Evolutionary conservation across 805 yeast species (phyloP).

Genomic region (Ogataea pini): DNA sequence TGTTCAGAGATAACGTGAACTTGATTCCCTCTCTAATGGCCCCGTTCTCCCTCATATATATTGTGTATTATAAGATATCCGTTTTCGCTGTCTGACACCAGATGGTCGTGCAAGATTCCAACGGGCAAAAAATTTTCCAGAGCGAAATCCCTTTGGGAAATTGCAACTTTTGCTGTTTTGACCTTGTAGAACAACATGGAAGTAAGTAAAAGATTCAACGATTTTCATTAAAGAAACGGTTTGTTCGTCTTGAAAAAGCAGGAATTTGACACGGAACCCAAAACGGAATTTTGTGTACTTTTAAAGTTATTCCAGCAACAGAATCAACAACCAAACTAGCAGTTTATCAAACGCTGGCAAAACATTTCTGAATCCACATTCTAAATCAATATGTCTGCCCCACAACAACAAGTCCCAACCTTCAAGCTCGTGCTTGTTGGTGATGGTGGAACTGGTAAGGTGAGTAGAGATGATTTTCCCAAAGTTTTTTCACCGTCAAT

Average conservation of each 20-base stretch:
- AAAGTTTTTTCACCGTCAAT: too few relatives aligned
- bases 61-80: too few relatives aligned
- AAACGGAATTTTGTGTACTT: slow-evolving; percentile 2
- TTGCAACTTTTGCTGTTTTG: slow-evolving; percentile 9
- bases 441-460: slow-evolving; percentile 99
- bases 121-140: slow-evolving; percentile 10
- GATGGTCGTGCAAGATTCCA: slow-evolving; percentile 5
- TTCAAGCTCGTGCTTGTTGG: slow-evolving; percentile 99
- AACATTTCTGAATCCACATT: neutral
- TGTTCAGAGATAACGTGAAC: slow-evolving; percentile 10
- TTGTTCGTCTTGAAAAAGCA: neutral
- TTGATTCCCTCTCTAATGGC: too few relatives aligned
- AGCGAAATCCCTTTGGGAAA: slow-evolving; percentile 8
- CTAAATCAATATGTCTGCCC: slow-evolving; percentile 63
- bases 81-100: neutral
- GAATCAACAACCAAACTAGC: neutral
- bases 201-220: neutral
- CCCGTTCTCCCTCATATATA: too few relatives aligned
- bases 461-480: slow-evolving; percentile 43
- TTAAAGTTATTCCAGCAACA: slow-evolving; percentile 1
- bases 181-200: slow-evolving; percentile 5
- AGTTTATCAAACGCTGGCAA: slow-evolving; percentile 6
- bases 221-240: neutral
- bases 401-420: slow-evolving; percentile 78
- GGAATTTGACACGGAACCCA: neutral